These are phyloP conservation scores for Cyclostephanos invisitatus DNA, from an alignment of 108 stramenopile species.

Conservation along the genomic window DNA sequence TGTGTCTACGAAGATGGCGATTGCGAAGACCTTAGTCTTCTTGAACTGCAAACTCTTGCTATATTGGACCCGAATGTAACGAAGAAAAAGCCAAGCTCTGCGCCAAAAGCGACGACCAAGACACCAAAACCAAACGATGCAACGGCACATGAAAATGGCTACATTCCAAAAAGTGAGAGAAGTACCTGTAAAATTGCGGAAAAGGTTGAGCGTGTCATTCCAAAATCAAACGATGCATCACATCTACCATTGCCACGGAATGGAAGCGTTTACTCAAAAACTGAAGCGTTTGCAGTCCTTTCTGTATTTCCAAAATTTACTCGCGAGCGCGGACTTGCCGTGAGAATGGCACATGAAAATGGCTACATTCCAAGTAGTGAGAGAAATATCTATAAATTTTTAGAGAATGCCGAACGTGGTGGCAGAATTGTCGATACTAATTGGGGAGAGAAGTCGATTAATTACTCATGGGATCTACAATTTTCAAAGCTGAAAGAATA, in stretches of 20 bases:
- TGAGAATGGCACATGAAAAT: background rate
- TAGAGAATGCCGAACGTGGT: background rate
- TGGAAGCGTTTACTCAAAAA: constrained; percentile 5
- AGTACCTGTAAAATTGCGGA: constrained; percentile 5
- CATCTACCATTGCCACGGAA: constrained; percentile 8
- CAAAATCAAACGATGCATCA: background rate
- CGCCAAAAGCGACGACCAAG: background rate
- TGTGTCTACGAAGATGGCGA: constrained; percentile 49
- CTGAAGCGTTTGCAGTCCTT: constrained; percentile 10
- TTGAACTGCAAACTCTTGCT: constrained; percentile 18
- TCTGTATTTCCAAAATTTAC: constrained; percentile 3
- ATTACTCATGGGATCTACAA: background rate
- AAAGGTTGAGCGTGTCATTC: background rate
- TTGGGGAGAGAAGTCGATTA: background rate
- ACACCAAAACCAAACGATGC: background rate
- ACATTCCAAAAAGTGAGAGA: constrained; percentile 7
- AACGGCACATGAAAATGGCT: background rate
- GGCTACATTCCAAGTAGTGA: constrained; percentile 4
- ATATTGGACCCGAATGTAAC: constrained; percentile 12
- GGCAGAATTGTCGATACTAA: background rate
- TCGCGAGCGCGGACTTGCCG: constrained; percentile 1
- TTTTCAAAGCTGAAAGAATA: constrained; percentile 13
- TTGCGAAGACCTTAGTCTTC: constrained; percentile 36
- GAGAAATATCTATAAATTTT: constrained; percentile 14
- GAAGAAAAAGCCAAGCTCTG: constrained; percentile 5